Conservation (phyloP, 257 asterid genomes). For the Solanum paucissectum region DNA sequence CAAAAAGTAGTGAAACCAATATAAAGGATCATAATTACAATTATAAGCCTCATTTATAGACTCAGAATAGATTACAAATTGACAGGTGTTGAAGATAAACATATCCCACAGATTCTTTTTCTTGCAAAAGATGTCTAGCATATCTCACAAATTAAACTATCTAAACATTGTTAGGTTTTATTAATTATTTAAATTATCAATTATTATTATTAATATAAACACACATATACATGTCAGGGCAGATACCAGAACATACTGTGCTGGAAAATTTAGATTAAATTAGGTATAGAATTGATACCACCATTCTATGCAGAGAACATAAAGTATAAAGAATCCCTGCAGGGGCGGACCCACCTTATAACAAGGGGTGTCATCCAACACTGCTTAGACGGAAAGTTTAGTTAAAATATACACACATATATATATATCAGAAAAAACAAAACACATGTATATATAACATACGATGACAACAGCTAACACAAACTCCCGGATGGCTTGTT, state of each 20-base stretch:
- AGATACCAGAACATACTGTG: neutral
- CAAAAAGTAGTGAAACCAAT: slow-evolving; percentile 7
- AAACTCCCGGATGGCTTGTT: neutral
- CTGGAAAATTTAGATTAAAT: neutral
- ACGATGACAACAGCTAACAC: neutral
- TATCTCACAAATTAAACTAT: neutral
- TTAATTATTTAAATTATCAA: neutral
- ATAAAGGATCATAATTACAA: neutral
- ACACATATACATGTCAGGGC: neutral
- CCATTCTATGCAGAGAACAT: neutral
- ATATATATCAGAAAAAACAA: neutral
- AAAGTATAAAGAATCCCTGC: neutral
- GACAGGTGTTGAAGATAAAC: neutral
- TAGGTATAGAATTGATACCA: neutral
- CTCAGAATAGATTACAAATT: neutral
- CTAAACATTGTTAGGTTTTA: neutral
- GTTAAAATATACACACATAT: neutral
- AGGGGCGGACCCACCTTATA: neutral
- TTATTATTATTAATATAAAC: neutral
- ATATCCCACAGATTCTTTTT: neutral
- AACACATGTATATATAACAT: neutral
- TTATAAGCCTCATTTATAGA: neutral
- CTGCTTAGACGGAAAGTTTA: neutral
- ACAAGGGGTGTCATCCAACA: neutral
- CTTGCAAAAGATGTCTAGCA: neutral